Base-by-base conservation (phyloP, 2,329 filamentous ascomycete genomes). In the Phaeosphaeria sp. region DNA sequence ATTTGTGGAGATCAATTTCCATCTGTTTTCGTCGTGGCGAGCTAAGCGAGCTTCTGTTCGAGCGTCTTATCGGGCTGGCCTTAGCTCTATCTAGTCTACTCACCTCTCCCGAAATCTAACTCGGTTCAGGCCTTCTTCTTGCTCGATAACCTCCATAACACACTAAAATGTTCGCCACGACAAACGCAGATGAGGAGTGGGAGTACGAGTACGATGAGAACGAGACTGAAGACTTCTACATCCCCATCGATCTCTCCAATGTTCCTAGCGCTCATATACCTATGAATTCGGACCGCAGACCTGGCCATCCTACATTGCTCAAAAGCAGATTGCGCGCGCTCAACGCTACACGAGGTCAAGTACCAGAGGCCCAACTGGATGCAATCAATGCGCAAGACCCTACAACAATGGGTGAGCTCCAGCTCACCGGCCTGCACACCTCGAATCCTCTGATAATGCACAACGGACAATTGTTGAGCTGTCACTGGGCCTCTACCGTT, bases 381-480 rank as follows among this genome's bases (percentile, higher is more conserved):
- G 54, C 44, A 46, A 47, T 56, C 20, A 58, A 57, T 41, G 57
- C 59, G 10, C 62, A 68, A 18, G 46, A 56, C 5, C 48, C 58
- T 56, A 51, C 23, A 7, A 50, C 68, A 23, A 56, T 70, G 43
- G 76, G 80, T 46, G 74, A 78, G 47, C 85, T 97, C 6, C 92
- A 97, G 71, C 89, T 97, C 50, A 82, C 95, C n/a, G 92, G 92
- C 25, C 83, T 97, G 3, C 90, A 96, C 75, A 89, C 89, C 1
- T 71, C 79, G 2, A 89, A 90, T 49, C 94, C 94, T 0, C 80
- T 97, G 25, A 84, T 97, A 58, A 90, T 90, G 21, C 96, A 96
- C 77, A 85, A 89, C 56, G 90, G 90, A 27, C 86, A 89, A 60
- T 81, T 96, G 21, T 95, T 93, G 72, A 88, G 87, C 62, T 94